Base-by-base conservation (phyloP, 106 monocot species). In the Acorus gramineus region DNA sequence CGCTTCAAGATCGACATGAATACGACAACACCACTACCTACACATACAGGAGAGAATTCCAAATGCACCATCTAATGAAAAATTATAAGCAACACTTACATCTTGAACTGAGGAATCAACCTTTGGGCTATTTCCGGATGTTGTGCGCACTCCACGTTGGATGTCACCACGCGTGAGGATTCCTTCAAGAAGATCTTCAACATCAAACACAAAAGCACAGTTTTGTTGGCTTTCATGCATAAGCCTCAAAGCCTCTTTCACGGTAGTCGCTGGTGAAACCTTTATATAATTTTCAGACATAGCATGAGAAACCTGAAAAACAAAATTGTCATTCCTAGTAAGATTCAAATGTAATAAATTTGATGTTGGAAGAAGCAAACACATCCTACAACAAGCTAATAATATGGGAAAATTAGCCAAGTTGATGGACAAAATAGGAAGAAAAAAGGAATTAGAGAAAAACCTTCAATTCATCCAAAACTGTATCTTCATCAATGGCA, bases 391-490 rank as follows among this genome's bases (percentile, higher is more conserved):
- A 60, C 44, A 57, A 11, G 13, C 5, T 52, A 71, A 57, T 7
- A 10, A 65, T 43, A 53, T 53, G 6, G 3, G 42, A 53, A 42
- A 14, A 8, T 6, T 49, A 46, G 50, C 10, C 3, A 50, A 28
- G 28, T 28, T 28, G 4, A 13, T 8, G 60, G 42, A 6, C 9
- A 3, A 52, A 2, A 55, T 3, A 46, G 46, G 49, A 6, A 62
- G 56, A 55, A 42, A 45, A 3, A 56, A 45, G 14, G 7, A 7
- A 12, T 58, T n/a, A 58, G 52, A 52, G 47, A 28, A 50, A 57
- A 70, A 88, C 98, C 98, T 92, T 99, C 12, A 99, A 67, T 48
- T 99, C 81, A 80, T 99, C 98, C 49, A 99, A 78, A 75, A 99
- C 78, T 52, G 50, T 60, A 55, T 89, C 91, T 67, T 83, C 82